A percentile compares a stretch with the other conserved stretches of the same genome.
Evolutionary conservation across 2,329 filamentous ascomycete genomes (phyloP).

Genomic region (Phialocephala sp.): DNA sequence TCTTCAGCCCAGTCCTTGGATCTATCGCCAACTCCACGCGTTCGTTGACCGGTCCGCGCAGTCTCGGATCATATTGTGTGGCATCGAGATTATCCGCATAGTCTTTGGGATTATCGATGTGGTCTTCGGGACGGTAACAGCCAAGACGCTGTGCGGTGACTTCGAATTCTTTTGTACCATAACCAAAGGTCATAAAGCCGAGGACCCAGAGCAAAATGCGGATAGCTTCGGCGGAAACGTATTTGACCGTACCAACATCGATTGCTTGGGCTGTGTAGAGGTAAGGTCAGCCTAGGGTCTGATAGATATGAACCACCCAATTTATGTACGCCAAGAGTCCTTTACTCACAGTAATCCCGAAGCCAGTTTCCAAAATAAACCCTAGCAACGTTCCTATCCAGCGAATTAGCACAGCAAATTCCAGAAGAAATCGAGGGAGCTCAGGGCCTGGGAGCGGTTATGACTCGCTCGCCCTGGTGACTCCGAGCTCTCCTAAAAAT

Average conservation of each 20-base stretch:
- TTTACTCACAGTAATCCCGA: conserved; percentile 71
- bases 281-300: conserved; percentile 22
- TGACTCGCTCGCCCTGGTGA: too few relatives aligned
- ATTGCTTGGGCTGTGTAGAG: conserved; percentile 72
- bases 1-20: conserved; percentile 79
- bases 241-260: conserved; percentile 90
- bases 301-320: not conserved
- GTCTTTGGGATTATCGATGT: conserved; percentile 80
- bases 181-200: conserved; percentile 88
- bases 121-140: conserved; percentile 60
- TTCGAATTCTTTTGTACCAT: conserved; percentile 83
- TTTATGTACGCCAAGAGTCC: not conserved
- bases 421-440: too few relatives aligned
- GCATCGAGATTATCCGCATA: conserved; percentile 91
- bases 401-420: too few relatives aligned
- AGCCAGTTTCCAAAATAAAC: conserved; percentile 98
- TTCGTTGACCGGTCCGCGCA: conserved; percentile 84
- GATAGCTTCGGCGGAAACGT: conserved; percentile 88
- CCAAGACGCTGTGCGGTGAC: conserved; percentile 80
- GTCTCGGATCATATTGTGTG: conserved; percentile 77
- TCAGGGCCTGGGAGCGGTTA: too few relatives aligned
- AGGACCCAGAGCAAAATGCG: conserved; percentile 87
- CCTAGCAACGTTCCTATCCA: conserved; percentile 69
- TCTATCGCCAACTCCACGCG: conserved; percentile 79
- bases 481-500: too few relatives aligned